Percentiles rank a stretch among this genome's conserved stretches.
These are phyloP conservation scores for Coriaria nepalensis DNA, from an alignment of 306 rosid species.

Conservation along the genomic window DNA sequence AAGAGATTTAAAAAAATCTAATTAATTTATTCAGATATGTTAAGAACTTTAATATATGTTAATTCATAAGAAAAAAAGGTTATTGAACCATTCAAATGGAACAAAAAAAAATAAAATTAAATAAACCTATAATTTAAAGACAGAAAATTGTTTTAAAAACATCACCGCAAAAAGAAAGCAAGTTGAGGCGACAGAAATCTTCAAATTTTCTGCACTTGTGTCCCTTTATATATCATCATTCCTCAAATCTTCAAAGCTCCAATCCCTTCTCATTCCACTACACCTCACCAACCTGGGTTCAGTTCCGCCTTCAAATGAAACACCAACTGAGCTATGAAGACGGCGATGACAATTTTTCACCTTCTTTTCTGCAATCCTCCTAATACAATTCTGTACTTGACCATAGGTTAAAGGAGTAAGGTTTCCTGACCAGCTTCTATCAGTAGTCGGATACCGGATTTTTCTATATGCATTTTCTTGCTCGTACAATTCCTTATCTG, in stretches of 20 bases:
- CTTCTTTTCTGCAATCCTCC: slow-evolving; percentile 6
- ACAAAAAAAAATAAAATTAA: too few relatives aligned
- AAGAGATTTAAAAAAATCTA: too few relatives aligned
- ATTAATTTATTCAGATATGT: too few relatives aligned
- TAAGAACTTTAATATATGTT: too few relatives aligned
- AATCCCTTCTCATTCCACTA: slow-evolving; percentile 79
- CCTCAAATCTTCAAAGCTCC: slow-evolving; percentile 67
- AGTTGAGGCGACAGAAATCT: too few relatives aligned
- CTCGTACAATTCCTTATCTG: slow-evolving; percentile 11
- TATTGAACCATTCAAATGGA: too few relatives aligned
- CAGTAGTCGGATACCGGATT: slow-evolving; percentile 11
- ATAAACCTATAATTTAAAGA: too few relatives aligned
- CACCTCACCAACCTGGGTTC: slow-evolving; percentile 54
- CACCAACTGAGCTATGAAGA: slow-evolving; percentile 10
- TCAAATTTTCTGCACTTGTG: too few relatives aligned
- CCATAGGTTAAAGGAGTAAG: slow-evolving; percentile 14
- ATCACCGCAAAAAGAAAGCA: too few relatives aligned
- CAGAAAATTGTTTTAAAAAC: too few relatives aligned
- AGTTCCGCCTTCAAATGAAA: slow-evolving; percentile 9
- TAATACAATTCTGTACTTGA: slow-evolving; percentile 1
- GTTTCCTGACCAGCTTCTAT: slow-evolving; percentile 51
- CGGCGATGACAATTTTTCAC: slow-evolving; percentile 28
- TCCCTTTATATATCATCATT: too few relatives aligned
- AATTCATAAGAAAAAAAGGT: too few relatives aligned
- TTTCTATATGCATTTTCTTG: slow-evolving; percentile 13